Conservation (phyloP, 2,329 filamentous ascomycete species). For the Cladosporium sp. region DNA sequence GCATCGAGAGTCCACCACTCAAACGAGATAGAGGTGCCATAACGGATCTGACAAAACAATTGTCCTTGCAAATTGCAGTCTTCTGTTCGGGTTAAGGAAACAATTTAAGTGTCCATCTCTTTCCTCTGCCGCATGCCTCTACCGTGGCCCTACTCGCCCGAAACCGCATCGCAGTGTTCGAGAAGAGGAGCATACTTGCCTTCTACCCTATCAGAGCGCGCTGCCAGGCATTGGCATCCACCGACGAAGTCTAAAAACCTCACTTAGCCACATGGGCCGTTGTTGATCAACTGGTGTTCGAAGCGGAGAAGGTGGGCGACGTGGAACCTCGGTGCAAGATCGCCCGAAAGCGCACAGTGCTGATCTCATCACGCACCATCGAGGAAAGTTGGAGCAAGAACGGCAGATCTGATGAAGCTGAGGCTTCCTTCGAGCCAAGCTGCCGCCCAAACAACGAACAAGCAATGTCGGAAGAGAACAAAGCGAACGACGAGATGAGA, state of each 20-base stretch:
- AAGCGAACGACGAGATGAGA: conserved; percentile 23
- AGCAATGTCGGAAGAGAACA: conserved; percentile 7
- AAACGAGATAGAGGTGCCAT: background rate
- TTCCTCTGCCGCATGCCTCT: background rate
- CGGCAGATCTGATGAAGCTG: background rate
- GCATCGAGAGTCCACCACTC: background rate
- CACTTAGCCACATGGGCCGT: no score
- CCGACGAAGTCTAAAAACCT: no score
- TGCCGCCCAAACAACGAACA: no score
- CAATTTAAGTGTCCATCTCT: no score
- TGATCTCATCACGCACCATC: conserved; percentile 5
- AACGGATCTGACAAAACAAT: no score
- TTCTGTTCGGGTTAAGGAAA: no score
- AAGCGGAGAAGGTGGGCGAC: conserved; percentile 1
- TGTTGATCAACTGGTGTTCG: background rate
- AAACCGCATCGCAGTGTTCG: no score
- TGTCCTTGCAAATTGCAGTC: no score
- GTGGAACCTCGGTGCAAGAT: background rate
- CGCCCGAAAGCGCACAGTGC: conserved; percentile 6
- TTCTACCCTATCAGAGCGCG: no score
- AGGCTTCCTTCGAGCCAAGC: background rate
- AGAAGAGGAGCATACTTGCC: no score
- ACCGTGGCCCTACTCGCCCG: background rate
- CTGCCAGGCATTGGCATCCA: no score
- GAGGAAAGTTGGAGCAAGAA: background rate